A percentile compares a stretch with the other conserved stretches of the same genome.
Conservation (phyloP, 805 yeast species). For the Candida hungchunana region DNA sequence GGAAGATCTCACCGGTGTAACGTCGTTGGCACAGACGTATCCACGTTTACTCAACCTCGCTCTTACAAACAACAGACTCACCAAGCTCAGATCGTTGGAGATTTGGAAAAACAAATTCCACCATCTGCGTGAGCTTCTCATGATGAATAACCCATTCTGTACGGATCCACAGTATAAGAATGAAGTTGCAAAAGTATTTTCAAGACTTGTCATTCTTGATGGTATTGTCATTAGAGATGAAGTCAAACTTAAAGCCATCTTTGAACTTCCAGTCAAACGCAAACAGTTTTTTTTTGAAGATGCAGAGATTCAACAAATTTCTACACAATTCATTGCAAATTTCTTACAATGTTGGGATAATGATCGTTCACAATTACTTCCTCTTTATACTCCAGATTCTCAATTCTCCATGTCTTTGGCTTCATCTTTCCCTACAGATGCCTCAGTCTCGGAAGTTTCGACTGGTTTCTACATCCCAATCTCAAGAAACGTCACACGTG, state of each 20-base stretch:
- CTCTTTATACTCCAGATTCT: constrained; percentile 76
- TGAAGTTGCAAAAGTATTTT: constrained; percentile 70
- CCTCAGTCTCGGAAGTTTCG: constrained; percentile 32
- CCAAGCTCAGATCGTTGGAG: constrained; percentile 57
- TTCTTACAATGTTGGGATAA: constrained; percentile 80
- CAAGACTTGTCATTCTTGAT: constrained; percentile 74
- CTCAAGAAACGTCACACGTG: constrained; percentile 73
- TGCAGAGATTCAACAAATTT: constrained; percentile 58
- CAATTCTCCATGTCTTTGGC: constrained; percentile 81
- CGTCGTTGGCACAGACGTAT: constrained; percentile 65
- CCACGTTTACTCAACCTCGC: constrained; percentile 79
- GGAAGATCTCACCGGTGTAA: constrained; percentile 52
- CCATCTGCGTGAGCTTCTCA: constrained; percentile 67
- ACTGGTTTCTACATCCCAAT: constrained; percentile 68
- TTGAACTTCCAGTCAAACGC: constrained; percentile 49
- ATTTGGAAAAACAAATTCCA: constrained; percentile 75
- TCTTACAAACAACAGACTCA: constrained; percentile 68
- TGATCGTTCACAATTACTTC: constrained; percentile 63
- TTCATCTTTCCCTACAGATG: constrained; percentile 55
- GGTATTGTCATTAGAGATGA: constrained; percentile 78
- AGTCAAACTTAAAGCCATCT: constrained; percentile 45
- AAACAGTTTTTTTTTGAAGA: constrained; percentile 80
- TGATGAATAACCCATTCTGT: constrained; percentile 71
- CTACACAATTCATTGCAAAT: constrained; percentile 74
- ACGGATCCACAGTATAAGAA: constrained; percentile 43